A percentile compares a stretch with the other conserved stretches of the same genome.
Evolutionary conservation across 192 early-diverging fungal genomes (phyloP).

Genomic region (Radiomyces spectabilis): DNA sequence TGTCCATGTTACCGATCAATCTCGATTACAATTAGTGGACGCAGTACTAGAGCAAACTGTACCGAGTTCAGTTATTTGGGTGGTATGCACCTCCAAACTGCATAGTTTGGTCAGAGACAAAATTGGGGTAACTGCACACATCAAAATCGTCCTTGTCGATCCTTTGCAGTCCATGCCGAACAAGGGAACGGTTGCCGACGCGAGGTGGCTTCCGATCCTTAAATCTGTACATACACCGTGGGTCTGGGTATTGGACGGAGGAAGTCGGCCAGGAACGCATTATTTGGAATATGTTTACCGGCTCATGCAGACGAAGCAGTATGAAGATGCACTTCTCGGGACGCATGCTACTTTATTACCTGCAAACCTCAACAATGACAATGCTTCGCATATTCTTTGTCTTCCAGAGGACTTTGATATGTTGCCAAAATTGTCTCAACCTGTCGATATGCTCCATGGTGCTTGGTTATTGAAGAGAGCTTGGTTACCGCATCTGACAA

Average conservation of each 20-base stretch:
- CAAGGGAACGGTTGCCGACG: too few relatives aligned
- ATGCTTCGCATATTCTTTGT: constrained; percentile 9
- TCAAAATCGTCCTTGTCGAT: too few relatives aligned
- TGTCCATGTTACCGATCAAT: too few relatives aligned
- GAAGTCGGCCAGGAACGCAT: too few relatives aligned
- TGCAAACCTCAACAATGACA: constrained; percentile 9
- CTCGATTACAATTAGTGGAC: not conserved
- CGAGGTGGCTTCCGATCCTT: too few relatives aligned
- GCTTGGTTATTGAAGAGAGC: constrained; percentile 17
- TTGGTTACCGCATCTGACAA: constrained; percentile 14
- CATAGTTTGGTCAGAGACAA: too few relatives aligned
- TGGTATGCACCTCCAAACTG: not conserved
- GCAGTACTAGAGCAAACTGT: not conserved
- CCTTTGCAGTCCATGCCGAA: too few relatives aligned
- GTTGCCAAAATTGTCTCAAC: constrained; percentile 11
- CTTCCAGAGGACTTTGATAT: constrained; percentile 14
- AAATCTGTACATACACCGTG: too few relatives aligned
- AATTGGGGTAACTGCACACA: too few relatives aligned
- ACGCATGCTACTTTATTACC: constrained; percentile 27
- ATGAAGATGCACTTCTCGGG: constrained; percentile 35
- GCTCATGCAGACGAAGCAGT: constrained; percentile 27
- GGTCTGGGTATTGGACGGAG: constrained; percentile 1
- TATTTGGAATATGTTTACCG: constrained; percentile 33
- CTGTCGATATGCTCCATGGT: constrained; percentile 21
- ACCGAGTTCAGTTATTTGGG: not conserved